These are phyloP conservation scores for Boletus vermiculosoides DNA, from an alignment of 768 basidiomycete genomes.

Conservation along the genomic window DNA sequence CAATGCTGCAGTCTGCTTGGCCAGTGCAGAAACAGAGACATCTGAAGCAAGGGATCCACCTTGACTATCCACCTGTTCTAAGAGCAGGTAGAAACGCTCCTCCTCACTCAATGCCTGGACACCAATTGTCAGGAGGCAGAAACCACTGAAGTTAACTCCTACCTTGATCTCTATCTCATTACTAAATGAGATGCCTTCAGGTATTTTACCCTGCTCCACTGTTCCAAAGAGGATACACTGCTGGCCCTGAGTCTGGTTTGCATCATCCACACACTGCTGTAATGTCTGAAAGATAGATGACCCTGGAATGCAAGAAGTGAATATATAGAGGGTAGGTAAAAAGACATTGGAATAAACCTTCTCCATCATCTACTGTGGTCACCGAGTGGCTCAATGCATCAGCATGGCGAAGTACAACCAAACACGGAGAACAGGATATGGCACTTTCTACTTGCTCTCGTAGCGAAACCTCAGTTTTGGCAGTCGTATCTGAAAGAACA, in stretches of 20 bases:
- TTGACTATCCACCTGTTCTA: conserved; percentile 38
- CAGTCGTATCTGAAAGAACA: conserved; percentile 72
- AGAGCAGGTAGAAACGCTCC: conserved; percentile 65
- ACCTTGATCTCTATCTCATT: conserved; percentile 81
- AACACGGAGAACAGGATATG: conserved; percentile 74
- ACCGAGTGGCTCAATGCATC: conserved; percentile 76
- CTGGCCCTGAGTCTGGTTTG: conserved; percentile 59
- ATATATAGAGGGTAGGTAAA: not conserved
- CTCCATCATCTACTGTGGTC: conserved; percentile 60
- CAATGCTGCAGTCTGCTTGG: conserved; percentile 88
- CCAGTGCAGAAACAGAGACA: conserved; percentile 67
- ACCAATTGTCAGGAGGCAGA: not conserved
- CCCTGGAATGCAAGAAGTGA: conserved; percentile 40
- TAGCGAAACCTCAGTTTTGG: conserved; percentile 71
- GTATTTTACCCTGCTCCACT: conserved; percentile 61
- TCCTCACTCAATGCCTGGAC: conserved; percentile 76
- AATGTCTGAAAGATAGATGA: conserved; percentile 55
- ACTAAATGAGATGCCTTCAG: conserved; percentile 74
- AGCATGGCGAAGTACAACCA: conserved; percentile 75
- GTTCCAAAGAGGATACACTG: conserved; percentile 79
- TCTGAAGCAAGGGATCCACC: conserved; percentile 60
- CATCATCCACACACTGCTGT: conserved; percentile 58
- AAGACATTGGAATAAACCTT: conserved; percentile 32
- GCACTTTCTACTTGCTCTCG: conserved; percentile 77
- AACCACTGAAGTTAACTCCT: conserved; percentile 3